A percentile compares a stretch with the other conserved stretches of the same genome.
Conservation (phyloP, 2,329 filamentous ascomycete genomes). For the Diaporthe ampelina region DNA sequence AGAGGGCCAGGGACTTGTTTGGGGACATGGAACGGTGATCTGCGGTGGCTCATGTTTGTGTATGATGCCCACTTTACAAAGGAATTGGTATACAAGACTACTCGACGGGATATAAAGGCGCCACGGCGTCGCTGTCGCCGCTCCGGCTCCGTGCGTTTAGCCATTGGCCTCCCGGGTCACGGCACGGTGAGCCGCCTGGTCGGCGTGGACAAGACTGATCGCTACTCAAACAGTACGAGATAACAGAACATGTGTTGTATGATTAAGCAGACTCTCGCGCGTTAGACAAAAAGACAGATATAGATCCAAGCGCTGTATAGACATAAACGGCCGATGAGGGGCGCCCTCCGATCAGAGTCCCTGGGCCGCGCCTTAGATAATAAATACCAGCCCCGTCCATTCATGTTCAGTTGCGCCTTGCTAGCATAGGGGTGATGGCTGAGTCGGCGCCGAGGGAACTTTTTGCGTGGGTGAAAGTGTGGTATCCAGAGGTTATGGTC, state of each 20-base stretch:
- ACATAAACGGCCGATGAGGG: slow-evolving; percentile 42
- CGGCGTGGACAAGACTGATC: neutral
- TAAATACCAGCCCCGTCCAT: slow-evolving; percentile 16
- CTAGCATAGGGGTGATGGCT: slow-evolving; percentile 17
- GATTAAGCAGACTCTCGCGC: slow-evolving; percentile 38
- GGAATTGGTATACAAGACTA: neutral
- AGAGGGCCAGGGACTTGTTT: slow-evolving; percentile 75
- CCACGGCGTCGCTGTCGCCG: neutral
- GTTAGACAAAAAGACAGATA: slow-evolving; percentile 40
- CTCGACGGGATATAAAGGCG: neutral
- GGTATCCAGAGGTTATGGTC: slow-evolving; percentile 20
- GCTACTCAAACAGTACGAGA: neutral
- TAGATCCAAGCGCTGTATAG: slow-evolving; percentile 44
- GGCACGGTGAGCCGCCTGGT: neutral
- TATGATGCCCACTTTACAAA: neutral
- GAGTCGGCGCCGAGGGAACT: slow-evolving; percentile 12
- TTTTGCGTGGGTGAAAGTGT: slow-evolving; percentile 20
- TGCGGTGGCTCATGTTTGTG: neutral
- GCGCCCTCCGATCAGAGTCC: slow-evolving; percentile 26
- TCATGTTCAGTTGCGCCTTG: slow-evolving; percentile 36
- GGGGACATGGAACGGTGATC: slow-evolving; percentile 44
- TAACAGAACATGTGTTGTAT: slow-evolving; percentile 6
- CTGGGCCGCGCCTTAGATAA: slow-evolving; percentile 7
- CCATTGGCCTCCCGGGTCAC: neutral
- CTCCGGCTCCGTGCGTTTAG: neutral